These are phyloP conservation scores for Dothideomycetidae sp. DNA, from an alignment of 2,329 filamentous ascomycete species.

Conservation along the genomic window DNA sequence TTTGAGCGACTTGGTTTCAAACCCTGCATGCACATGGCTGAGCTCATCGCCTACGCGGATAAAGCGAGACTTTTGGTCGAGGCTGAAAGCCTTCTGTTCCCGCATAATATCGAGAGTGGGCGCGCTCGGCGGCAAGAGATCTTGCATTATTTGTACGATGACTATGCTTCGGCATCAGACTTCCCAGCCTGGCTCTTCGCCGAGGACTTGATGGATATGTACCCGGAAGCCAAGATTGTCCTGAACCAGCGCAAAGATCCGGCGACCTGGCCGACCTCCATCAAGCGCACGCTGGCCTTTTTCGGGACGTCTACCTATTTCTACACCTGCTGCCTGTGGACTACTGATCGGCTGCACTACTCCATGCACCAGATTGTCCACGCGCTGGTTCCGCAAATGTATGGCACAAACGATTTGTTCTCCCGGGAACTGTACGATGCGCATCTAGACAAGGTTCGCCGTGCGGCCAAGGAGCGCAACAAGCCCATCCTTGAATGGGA, in stretches of 20 bases:
- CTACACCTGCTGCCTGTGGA: background rate
- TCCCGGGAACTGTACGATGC: background rate
- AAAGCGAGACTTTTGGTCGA: background rate
- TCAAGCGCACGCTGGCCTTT: background rate
- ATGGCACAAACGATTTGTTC: background rate
- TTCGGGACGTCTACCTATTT: background rate
- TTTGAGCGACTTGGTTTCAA: background rate
- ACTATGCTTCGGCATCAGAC: background rate
- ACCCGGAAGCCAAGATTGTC: constrained; percentile 15
- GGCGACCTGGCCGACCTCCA: background rate
- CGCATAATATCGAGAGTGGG: background rate
- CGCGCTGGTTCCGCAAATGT: background rate
- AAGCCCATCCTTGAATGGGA: background rate
- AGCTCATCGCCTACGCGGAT: background rate
- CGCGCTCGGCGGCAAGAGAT: background rate
- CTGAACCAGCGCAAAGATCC: constrained; percentile 12
- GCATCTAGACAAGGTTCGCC: background rate
- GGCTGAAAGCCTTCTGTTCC: background rate
- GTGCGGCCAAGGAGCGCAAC: background rate
- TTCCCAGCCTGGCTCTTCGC: constrained; percentile 9
- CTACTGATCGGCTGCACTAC: background rate
- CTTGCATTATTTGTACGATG: background rate
- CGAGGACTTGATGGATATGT: constrained; percentile 12
- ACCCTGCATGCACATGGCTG: background rate
- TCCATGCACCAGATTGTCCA: background rate